Evolutionary conservation across 257 asterid species (phyloP), one percentile per base, ranked within the genome.

Genomic region (Jacaranda copaia): DNA sequence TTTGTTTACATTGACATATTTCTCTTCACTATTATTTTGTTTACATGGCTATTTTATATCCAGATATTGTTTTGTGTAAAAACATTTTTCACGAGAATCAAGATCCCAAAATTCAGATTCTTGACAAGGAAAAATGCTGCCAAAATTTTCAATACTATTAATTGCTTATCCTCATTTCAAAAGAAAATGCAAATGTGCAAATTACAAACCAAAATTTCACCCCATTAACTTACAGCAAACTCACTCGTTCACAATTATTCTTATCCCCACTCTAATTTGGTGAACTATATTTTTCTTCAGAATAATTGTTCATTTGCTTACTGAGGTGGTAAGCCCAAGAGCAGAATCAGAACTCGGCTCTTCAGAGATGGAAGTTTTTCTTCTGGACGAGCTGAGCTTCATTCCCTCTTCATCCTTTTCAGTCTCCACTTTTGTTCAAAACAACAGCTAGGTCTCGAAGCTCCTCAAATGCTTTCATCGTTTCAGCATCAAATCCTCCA

Each of bases 401-500:
- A 7, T 10, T 45, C 40, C 60, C 25, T 19, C 13, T 72, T 62
- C 18, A 18, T 56, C 20, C 32, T 25, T 10, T 10, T 70, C 80
- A 80, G 13, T 77, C 82, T 46, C 88, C 75, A 83, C 67, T 89
- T 79, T 86, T 91, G 84, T 90, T 91, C 78, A 91, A 74, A 70
- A 86, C 91, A 38, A 91, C 88, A 20, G 98, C 94, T 67, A 93
- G 89, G 81, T 88, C 90, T 53, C 97, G 89, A 46, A 94, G 96
- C 84, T 92, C 97, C 89, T 94, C 98, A 70, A 94, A 94, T 10
- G 97, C 97, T 48, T 87, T 93, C 98, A 94, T 94, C 2, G 97
- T 94, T 78, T 94, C 98, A 1, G 94, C 88, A 83, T 94, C 98
- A 82, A 94, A 92, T 58, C 98, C 98, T 87, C 98, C 97, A 5